Percentiles rank a stretch among this genome's conserved stretches.
Conservation (phyloP, 2,329 filamentous ascomycete genomes). For the Lasiodiplodia sp. region DNA sequence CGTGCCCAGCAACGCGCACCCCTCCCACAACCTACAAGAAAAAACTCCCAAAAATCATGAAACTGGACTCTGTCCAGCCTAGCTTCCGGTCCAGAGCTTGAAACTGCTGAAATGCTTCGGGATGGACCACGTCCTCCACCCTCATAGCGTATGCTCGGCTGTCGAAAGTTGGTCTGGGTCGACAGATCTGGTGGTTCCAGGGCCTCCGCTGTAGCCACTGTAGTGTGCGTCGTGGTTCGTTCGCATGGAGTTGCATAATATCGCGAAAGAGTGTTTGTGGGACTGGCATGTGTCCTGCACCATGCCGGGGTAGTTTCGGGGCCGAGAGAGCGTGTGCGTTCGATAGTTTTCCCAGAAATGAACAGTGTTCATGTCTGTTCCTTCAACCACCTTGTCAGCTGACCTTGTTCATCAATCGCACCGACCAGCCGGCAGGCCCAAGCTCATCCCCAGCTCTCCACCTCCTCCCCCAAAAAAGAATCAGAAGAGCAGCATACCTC, state of each 20-base stretch:
- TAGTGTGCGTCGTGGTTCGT: background rate
- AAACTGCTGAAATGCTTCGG: background rate
- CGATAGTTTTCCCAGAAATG: background rate
- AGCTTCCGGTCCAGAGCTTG: background rate
- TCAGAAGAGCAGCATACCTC: background rate
- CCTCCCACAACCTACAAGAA: background rate
- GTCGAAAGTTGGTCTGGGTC: background rate
- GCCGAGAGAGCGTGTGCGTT: background rate
- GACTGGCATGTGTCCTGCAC: constrained; percentile 9
- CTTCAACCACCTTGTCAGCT: background rate
- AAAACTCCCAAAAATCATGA: background rate
- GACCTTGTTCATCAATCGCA: background rate
- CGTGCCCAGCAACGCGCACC: background rate
- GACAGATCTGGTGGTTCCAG: background rate
- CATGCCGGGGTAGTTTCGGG: constrained; percentile 1
- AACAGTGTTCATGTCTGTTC: background rate
- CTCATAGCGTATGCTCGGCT: background rate
- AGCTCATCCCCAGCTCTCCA: background rate
- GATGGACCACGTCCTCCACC: background rate
- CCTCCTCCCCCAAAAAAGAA: background rate
- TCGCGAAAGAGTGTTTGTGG: background rate
- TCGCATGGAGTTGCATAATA: background rate
- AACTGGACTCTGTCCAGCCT: background rate
- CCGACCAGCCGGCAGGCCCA: background rate
- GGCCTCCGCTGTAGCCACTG: background rate